Percentiles rank a stretch among this genome's conserved stretches.
phyloP scores from a whole-genome alignment of 1,284 basidiomycete genomes.

The Rhodotorula sp. region DNA sequence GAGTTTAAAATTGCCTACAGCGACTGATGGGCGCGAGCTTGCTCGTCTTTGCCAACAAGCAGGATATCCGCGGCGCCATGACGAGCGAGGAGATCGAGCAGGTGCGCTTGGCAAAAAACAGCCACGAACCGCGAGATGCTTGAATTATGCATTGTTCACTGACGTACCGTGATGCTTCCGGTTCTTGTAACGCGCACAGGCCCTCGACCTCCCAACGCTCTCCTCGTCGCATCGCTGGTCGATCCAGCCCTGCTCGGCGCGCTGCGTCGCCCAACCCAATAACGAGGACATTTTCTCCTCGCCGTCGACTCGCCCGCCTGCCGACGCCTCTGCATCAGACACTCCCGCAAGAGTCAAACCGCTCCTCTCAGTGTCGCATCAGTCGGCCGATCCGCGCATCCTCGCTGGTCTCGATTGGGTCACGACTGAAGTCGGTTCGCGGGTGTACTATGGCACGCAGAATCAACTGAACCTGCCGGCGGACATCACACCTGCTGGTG shows the following conservation, averaged over 20 bases:
- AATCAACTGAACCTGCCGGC: slow-evolving; percentile 9
- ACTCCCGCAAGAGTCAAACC: not conserved
- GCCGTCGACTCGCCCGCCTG: not conserved
- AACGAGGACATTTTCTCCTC: not conserved
- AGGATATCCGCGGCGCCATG: slow-evolving; percentile 88
- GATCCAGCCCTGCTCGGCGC: slow-evolving; percentile 31
- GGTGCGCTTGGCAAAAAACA: slow-evolving; percentile 54
- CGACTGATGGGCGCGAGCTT: slow-evolving; percentile 89
- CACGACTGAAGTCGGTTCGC: slow-evolving; percentile 30
- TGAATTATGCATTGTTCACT: too few species aligned
- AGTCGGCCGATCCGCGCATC: slow-evolving; percentile 23
- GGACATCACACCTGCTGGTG: slow-evolving; percentile 47
- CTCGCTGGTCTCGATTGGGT: slow-evolving; percentile 37
- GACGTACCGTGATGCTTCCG: too few species aligned
- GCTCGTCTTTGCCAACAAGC: slow-evolving; percentile 98
- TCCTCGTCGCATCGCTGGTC: slow-evolving; percentile 29
- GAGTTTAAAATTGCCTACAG: slow-evolving; percentile 52
- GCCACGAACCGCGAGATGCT: too few species aligned
- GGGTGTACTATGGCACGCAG: slow-evolving; percentile 36
- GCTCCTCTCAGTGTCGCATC: not conserved
- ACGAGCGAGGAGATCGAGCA: slow-evolving; percentile 74
- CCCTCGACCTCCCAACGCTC: slow-evolving; percentile 21
- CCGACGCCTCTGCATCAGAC: not conserved
- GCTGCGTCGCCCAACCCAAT: not conserved
- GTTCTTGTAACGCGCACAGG: slow-evolving; percentile 6